phyloP scores from a whole-genome alignment of 2,329 filamentous ascomycete genomes.

The Claviceps digitariae region DNA sequence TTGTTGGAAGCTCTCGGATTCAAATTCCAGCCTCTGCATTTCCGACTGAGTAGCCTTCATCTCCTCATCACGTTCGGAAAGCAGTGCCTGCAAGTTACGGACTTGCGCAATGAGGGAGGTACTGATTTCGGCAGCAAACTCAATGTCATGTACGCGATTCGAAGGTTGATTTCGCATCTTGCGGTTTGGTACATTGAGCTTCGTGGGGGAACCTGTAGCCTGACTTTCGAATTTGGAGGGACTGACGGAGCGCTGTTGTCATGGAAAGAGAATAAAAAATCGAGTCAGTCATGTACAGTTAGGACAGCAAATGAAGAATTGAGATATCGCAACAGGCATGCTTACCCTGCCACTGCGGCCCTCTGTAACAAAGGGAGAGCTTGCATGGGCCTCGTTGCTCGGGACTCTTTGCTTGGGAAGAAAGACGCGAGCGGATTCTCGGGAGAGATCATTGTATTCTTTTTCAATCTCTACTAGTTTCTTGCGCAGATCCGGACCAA shows the following conservation, averaged over 20 bases:
- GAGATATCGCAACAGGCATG: slow-evolving; percentile 1
- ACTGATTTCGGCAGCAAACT: slow-evolving; percentile 96
- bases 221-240: slow-evolving; percentile 73
- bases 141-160: slow-evolving; percentile 85
- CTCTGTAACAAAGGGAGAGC: slow-evolving; percentile 40
- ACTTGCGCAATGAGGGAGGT: slow-evolving; percentile 91
- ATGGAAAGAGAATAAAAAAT: background rate
- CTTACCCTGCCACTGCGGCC: slow-evolving; percentile 39
- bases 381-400: slow-evolving; percentile 46
- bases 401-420: slow-evolving; percentile 71
- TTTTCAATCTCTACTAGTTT: slow-evolving; percentile 79
- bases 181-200: slow-evolving; percentile 73
- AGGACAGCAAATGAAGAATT: background rate
- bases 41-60: slow-evolving; percentile 63
- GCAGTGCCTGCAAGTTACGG: slow-evolving; percentile 70
- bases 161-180: slow-evolving; percentile 83
- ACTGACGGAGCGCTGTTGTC: slow-evolving; percentile 49
- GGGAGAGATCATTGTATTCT: slow-evolving; percentile 88
- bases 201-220: slow-evolving; percentile 75
- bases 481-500: slow-evolving; percentile 69
- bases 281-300: background rate
- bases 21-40: slow-evolving; percentile 67
- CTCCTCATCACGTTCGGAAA: slow-evolving; percentile 79
- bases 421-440: slow-evolving; percentile 80
- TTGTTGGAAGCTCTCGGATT: slow-evolving; percentile 66